Percentiles rank a stretch among this genome's conserved stretches.
Conservation (phyloP, 257 asterid genomes). For the Plantago elongata region DNA sequence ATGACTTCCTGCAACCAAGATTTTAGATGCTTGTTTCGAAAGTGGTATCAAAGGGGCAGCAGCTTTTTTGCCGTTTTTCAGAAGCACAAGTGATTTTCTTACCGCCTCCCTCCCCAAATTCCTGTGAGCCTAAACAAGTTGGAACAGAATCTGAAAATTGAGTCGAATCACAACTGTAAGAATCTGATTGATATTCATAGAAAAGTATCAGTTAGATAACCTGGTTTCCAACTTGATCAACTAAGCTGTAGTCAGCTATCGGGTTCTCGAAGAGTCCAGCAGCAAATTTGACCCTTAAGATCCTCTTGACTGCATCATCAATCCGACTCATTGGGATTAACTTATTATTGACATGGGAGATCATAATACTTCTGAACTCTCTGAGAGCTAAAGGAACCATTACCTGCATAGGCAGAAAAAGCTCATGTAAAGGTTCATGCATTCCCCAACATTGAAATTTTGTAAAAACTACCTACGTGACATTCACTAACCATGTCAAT, state of each 20-base stretch:
- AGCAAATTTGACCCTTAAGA: slow-evolving; percentile 50
- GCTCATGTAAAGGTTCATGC: not conserved
- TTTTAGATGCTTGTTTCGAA: slow-evolving; percentile 35
- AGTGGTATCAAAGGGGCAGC: slow-evolving; percentile 42
- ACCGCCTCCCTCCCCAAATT: slow-evolving; percentile 57
- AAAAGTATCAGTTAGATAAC: slow-evolving; percentile 12
- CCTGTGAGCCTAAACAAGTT: slow-evolving; percentile 27
- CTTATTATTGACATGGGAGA: slow-evolving; percentile 34
- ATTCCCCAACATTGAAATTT: too few relatives aligned
- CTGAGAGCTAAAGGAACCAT: slow-evolving; percentile 43
- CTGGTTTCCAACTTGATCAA: slow-evolving; percentile 43
- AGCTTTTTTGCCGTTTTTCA: slow-evolving; percentile 38
- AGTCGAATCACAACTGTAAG: not conserved
- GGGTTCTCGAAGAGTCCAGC: slow-evolving; percentile 66
- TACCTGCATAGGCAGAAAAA: slow-evolving; percentile 22
- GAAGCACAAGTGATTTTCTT: slow-evolving; percentile 46
- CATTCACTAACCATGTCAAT: slow-evolving; percentile 39
- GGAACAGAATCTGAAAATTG: not conserved
- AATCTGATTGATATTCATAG: not conserved
- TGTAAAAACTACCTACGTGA: too few relatives aligned
- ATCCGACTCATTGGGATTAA: slow-evolving; percentile 48
- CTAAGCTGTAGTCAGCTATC: slow-evolving; percentile 36
- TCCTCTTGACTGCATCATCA: slow-evolving; percentile 59
- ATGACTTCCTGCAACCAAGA: slow-evolving; percentile 48
- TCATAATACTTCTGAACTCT: slow-evolving; percentile 29